Evolutionary conservation across 805 yeast genomes (phyloP), one percentile per base, ranked within the genome.

Genomic region (Metschnikowia amazonensis): DNA sequence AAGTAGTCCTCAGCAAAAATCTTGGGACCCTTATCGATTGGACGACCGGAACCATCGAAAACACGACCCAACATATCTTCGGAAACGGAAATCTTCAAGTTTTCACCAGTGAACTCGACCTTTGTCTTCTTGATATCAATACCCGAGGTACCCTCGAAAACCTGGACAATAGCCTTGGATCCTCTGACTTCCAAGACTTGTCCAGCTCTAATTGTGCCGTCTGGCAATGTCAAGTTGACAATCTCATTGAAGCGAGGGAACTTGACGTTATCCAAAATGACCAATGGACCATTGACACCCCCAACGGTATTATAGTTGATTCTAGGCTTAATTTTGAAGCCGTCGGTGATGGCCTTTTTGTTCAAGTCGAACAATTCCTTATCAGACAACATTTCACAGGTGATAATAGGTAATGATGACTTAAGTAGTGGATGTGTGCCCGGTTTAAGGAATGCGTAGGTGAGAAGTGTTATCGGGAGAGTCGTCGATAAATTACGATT

Each of bases 121-220:
- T 89, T 80, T 42, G 99, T 94, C 75, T 90, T 94, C 74, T 94
- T 90, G 52, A 94, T 98, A 75, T 94, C 99, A 59, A 94, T 88
- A 62, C 99, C 99, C 4, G 97, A 85, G 43, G 99, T 94, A 63
- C 99, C 99, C 75, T 94, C 98, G 65, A 94, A 94, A 42, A 94
- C 99, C 78, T 94, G 99, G 43, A 94, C 99, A 67, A 94, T 82
- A 45, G 99, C 99, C 65, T 94, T 85, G 60, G 86, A 82, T 52
- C 99, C 99, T 71, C 95, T 85, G 48, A 95, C 98, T 73, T 94
- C 99, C 63, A 94, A 79, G 20, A 94, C 99, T 71, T 94, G 98
- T 62, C 99, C 99, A 48, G 96, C 96, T 72, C 99, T 86, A 42
- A 75, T 72, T 17, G 94, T 70, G 9, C 99, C 99, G 66, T 95